Evolutionary conservation across 768 basidiomycete species (phyloP).

Genomic region (Tephrocybe rancida): DNA sequence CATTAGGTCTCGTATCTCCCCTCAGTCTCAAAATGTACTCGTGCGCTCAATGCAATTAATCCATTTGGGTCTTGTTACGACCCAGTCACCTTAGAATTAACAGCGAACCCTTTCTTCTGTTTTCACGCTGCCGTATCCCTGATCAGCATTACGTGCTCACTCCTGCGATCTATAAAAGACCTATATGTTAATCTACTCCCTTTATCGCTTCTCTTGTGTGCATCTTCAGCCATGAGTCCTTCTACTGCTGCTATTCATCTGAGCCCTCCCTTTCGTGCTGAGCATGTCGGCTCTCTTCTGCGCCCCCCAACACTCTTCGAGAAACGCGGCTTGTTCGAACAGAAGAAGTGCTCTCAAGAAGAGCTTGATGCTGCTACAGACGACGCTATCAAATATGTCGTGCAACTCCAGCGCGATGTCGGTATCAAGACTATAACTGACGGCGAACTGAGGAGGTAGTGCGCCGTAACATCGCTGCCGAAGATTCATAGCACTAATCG

Average conservation of each 20-base stretch:
- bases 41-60: conserved; percentile 6
- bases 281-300: conserved; percentile 65
- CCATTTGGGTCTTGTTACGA: neutral
- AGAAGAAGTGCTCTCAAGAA: conserved; percentile 38
- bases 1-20: conserved; percentile 6
- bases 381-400: conserved; percentile 52
- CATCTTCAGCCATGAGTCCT: conserved; percentile 18
- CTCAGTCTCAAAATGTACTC: neutral
- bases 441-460: conserved; percentile 52
- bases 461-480: conserved; percentile 1
- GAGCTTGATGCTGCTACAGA: conserved; percentile 54
- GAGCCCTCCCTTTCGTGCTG: conserved; percentile 47
- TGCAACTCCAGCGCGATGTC: conserved; percentile 53
- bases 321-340: conserved; percentile 46
- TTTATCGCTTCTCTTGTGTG: conserved; percentile 7
- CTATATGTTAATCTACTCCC: conserved; percentile 9
- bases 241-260: conserved; percentile 27
- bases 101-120: neutral
- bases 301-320: conserved; percentile 53
- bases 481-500: conserved; percentile 4
- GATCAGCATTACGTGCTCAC: conserved; percentile 12
- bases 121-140: neutral
- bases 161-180: conserved; percentile 8
- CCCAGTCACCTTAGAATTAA: conserved; percentile 4
- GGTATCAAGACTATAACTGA: conserved; percentile 67